Evolutionary conservation across 352 stramenopile species (phyloP), one percentile per base, ranked within the genome.

Genomic region (Pythium chondricola): DNA sequence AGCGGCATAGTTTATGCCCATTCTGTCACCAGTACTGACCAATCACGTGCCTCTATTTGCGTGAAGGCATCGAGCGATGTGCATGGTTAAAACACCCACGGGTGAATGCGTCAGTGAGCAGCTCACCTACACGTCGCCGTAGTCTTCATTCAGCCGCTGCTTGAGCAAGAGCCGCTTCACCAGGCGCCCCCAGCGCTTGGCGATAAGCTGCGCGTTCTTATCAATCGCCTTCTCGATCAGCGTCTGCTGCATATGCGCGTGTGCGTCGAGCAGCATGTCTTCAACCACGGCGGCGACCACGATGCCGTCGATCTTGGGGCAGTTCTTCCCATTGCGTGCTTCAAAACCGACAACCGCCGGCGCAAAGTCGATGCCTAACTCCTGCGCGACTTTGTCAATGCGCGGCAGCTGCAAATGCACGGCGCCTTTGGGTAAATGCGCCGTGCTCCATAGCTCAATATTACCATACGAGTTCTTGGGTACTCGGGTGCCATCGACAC

Each of bases 391-490:
- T 25, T 64, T 51, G 6, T 83, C 74, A 27, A 90, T 87, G 21
- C 72, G 74, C 20, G 69, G 70, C 21, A 92, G 41, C 21, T 61
- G 67, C 22, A 94, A 44, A 26, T 94, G 85, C 18, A 85, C 63
- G 6, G 63, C 71, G 6, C 67, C 72, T 10, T 40, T 44, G 6
- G 85, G 83, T 2, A 91, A 48, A 60, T 90, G 76, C 0, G 66
- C 73, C 2, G 66, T 43, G 52, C 80, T 94, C 83, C 83, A 95
- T 36, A 95, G 51, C 45, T 95, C 85, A 39, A 93, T 74, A 58
- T 95, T 95, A 16, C 85, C 83, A 52, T 88, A 93, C 59, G 80
- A 59, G 62, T 92, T 94, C 63, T 89, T 92, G 2, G 83, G 85
- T 1, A 95, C 58, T 5, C 49, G 38, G n/a, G 74, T 75, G 31